These are phyloP conservation scores for Aspergillus saccharolyticus DNA, from an alignment of 495 filamentous ascomycete species.

Conservation along the genomic window DNA sequence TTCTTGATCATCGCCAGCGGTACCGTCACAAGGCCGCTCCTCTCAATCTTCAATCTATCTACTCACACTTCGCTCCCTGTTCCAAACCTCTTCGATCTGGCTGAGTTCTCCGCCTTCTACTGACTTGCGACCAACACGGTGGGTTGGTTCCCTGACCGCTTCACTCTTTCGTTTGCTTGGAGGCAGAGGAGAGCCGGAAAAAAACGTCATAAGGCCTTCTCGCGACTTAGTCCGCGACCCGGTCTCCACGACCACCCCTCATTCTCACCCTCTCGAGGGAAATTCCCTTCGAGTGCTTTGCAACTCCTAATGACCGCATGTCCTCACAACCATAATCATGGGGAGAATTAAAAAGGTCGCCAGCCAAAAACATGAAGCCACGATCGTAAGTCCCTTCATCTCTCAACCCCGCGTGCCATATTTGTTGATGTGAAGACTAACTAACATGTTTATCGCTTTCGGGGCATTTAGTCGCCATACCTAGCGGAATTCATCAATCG, in stretches of 20 bases:
- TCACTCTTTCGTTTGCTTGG: conserved; percentile 26
- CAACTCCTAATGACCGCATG: conserved; percentile 46
- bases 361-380: conserved; percentile 87
- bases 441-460: conserved; percentile 26
- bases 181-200: conserved; percentile 26
- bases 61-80: conserved; percentile 15
- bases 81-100: conserved; percentile 12
- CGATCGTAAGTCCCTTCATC: conserved; percentile 61
- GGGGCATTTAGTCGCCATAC: conserved; percentile 68
- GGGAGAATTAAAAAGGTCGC: conserved; percentile 97
- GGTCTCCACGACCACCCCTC: conserved; percentile 28
- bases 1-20: conserved; percentile 23
- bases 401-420: conserved; percentile 8
- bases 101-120: conserved; percentile 8
- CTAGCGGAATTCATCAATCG: conserved; percentile 69
- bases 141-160: conserved; percentile 2
- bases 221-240: conserved; percentile 34
- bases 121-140: not conserved
- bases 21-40: conserved; percentile 12
- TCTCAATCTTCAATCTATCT: conserved; percentile 20
- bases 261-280: conserved; percentile 31
- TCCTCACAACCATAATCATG: conserved; percentile 51
- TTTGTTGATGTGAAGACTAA: conserved; percentile 15
- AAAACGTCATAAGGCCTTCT: conserved; percentile 45
- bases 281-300: conserved; percentile 26